Percentiles rank a stretch among this genome's conserved stretches.
Evolutionary conservation across 2,329 filamentous ascomycete genomes (phyloP).

Genomic region (Fusarium paranaense): DNA sequence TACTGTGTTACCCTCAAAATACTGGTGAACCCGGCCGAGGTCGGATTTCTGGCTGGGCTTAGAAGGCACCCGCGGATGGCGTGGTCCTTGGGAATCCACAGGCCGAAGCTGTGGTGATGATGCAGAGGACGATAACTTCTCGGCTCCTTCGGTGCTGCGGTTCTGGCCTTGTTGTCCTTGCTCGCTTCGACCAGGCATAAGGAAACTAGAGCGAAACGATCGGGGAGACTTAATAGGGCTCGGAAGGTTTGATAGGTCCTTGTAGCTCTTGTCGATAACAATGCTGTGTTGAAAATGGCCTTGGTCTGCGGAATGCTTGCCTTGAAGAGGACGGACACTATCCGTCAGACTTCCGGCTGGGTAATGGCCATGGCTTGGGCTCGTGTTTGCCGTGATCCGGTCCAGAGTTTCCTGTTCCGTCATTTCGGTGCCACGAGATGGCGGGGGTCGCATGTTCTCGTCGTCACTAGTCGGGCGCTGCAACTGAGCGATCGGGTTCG

Average conservation of each 20-base stretch:
- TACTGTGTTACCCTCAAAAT: conserved; percentile 92
- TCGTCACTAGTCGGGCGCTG: conserved; percentile 51
- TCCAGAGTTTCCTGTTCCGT: conserved; percentile 80
- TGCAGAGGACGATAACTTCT: conserved; percentile 84
- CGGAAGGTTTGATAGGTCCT: conserved; percentile 61
- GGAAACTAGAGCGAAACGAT: conserved; percentile 82
- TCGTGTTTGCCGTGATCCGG: conserved; percentile 78
- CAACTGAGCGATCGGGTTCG: conserved; percentile 57
- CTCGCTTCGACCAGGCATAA: conserved; percentile 70
- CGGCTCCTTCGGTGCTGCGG: conserved; percentile 74
- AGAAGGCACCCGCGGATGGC: conserved; percentile 34
- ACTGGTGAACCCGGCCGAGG: conserved; percentile 82
- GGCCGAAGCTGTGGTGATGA: conserved; percentile 76
- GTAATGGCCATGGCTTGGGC: conserved; percentile 72
- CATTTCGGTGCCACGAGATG: conserved; percentile 83
- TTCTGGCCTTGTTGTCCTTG: conserved; percentile 60
- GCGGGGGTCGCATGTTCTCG: conserved; percentile 68
- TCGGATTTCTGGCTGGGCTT: conserved; percentile 38
- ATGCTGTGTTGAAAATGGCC: conserved; percentile 59
- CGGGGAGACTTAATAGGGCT: conserved; percentile 77
- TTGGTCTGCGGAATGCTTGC: conserved; percentile 45
- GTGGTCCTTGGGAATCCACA: conserved; percentile 51
- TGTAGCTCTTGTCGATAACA: conserved; percentile 71
- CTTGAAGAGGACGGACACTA: conserved; percentile 81
- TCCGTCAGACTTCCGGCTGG: conserved; percentile 75